Evolutionary conservation across 495 filamentous ascomycete genomes (phyloP).

Genomic region (Aspergillus haitiensis): DNA sequence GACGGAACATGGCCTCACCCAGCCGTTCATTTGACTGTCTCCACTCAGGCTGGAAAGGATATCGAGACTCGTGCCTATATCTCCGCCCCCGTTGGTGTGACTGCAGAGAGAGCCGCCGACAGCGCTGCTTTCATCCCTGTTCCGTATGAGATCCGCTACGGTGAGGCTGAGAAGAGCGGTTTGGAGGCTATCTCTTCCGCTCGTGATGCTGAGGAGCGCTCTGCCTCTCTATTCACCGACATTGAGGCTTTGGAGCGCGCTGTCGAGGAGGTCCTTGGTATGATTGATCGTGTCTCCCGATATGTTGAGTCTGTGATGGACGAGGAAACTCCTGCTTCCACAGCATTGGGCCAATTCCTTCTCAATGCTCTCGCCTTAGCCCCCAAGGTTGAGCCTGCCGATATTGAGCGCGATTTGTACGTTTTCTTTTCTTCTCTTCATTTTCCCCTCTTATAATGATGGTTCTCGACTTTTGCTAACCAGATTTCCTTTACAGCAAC

Average conservation of each 20-base stretch:
- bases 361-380: conserved; percentile 88
- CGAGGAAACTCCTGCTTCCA: conserved; percentile 66
- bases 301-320: conserved; percentile 85
- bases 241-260: conserved; percentile 83
- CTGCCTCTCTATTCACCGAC: conserved; percentile 72
- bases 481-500: conserved; percentile 57
- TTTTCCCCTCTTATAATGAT: background rate
- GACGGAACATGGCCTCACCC: conserved; percentile 96
- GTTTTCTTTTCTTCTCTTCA: conserved; percentile 39
- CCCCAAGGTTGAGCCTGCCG: conserved; percentile 84
- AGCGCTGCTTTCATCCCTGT: conserved; percentile 95
- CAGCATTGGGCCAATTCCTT: conserved; percentile 88
- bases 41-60: conserved; percentile 78
- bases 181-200: conserved; percentile 82
- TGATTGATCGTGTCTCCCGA: conserved; percentile 84
- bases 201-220: conserved; percentile 73
- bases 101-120: conserved; percentile 89
- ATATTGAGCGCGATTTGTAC: conserved; percentile 92
- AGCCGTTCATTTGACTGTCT: conserved; percentile 92
- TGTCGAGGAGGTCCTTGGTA: conserved; percentile 77
- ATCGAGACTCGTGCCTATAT: conserved; percentile 90
- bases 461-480: conserved; percentile 49
- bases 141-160: conserved; percentile 86
- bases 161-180: conserved; percentile 87
- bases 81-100: conserved; percentile 90